Conservation (phyloP, 768 basidiomycete species). For the Russula compacta region DNA sequence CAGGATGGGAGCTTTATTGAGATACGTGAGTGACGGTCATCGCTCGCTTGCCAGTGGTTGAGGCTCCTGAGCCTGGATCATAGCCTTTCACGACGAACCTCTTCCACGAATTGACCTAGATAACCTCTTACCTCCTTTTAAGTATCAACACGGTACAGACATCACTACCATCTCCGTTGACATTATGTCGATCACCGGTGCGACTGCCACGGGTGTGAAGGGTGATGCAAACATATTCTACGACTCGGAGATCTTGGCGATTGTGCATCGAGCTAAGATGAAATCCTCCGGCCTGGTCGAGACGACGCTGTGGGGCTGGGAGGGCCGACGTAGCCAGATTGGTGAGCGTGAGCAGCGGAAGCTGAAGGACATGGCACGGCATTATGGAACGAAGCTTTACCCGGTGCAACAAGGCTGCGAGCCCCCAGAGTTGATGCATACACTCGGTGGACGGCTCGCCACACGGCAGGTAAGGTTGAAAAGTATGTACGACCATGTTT, state of each 20-base stretch:
- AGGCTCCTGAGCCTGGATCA: background rate
- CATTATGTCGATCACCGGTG: constrained; percentile 49
- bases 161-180: constrained; percentile 64
- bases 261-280: constrained; percentile 63
- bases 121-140: constrained; percentile 26
- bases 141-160: constrained; percentile 28
- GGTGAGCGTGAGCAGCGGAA: constrained; percentile 59
- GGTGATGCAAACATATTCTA: constrained; percentile 52
- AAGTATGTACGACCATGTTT: constrained; percentile 5
- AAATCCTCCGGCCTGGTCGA: constrained; percentile 54
- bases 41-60: background rate
- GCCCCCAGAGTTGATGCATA: constrained; percentile 48
- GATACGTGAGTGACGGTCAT: constrained; percentile 26
- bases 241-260: constrained; percentile 58
- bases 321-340: constrained; percentile 43
- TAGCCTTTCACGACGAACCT: constrained; percentile 31
- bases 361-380: constrained; percentile 58
- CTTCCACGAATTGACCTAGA: constrained; percentile 43
- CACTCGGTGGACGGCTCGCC: constrained; percentile 63
- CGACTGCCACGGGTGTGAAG: constrained; percentile 37
- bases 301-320: constrained; percentile 73
- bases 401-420: constrained; percentile 53
- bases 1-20: constrained; percentile 21
- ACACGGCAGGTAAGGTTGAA: constrained; percentile 56
- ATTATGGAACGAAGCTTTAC: constrained; percentile 51